A percentile compares a stretch with the other conserved stretches of the same genome.
phyloP scores from a whole-genome alignment of 768 basidiomycete genomes.

The Lentinula edodes region DNA sequence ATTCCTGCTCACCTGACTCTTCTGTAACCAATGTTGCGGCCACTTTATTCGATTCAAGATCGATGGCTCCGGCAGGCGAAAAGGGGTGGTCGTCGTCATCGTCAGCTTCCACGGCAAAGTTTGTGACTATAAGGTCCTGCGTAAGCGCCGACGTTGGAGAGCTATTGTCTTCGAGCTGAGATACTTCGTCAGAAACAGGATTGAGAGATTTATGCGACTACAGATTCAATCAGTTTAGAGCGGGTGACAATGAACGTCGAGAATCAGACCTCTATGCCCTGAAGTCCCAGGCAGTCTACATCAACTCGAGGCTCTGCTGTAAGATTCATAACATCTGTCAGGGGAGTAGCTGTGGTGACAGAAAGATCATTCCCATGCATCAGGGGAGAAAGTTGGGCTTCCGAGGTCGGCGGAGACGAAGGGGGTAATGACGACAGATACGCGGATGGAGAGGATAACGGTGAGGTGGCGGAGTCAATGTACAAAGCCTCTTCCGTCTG shows the following conservation, averaged over 20 bases:
- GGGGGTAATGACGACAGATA: constrained; percentile 1
- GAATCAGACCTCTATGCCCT: not conserved
- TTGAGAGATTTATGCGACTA: not conserved
- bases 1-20: not conserved
- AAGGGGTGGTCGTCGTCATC: not conserved
- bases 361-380: not conserved
- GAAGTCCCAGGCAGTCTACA: not conserved
- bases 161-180: not conserved
- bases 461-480: not conserved
- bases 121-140: not conserved
- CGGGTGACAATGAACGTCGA: not conserved
- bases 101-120: not conserved
- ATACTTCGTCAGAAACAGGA: not conserved
- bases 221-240: not conserved
- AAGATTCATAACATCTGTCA: not conserved
- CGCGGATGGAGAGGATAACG: not conserved
- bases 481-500: not conserved
- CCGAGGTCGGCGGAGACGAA: constrained; percentile 3
- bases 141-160: not conserved
- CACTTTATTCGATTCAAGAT: not conserved
- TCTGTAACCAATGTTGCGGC: not conserved
- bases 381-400: constrained; percentile 1
- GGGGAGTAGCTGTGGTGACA: not conserved
- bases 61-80: not conserved
- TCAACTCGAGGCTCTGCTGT: not conserved